Evolutionary conservation across 192 early-diverging fungal genomes (phyloP), one percentile per base, ranked within the genome.

Genomic region (Coemansia brasiliensis): DNA sequence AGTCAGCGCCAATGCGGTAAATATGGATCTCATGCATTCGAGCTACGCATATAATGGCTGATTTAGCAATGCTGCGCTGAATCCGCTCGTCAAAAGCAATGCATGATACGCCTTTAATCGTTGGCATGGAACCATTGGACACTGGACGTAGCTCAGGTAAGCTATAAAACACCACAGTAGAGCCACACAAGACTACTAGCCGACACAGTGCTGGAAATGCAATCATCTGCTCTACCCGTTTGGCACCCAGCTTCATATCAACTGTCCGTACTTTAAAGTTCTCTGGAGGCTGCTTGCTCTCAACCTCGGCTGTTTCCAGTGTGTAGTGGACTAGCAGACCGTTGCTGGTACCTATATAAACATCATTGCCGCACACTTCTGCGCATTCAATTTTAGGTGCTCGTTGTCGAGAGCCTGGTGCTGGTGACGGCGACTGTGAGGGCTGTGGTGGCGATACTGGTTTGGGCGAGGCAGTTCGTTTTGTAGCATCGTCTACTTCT

Each of bases 181-280:
- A 68, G 7, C 65, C 69, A 22, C 75, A 72, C n/a, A 79, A 40
- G 11, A 72, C 69, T 6, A 64, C 65, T 11, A 79, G 62, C 26
- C 62, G 62, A 27, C 50, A 38, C 25, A 72, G 51, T 18, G 18
- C 37, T 16, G 75, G 69, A 13, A 79, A 64, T 21, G 65, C 65
- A n/a, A 79, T 17, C 11, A 79, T 18, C 39, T 79, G 75, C 51
- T 79, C 75, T 1, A 79, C 69, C 3, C 69, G 69, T 45, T 65
- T 68, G 7, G 37, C 58, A 16, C 75, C 65, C 18, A 72, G 39
- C 29, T 48, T 32, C 42, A 79, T 25, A 24, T 72, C 59, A 7
- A 69, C 65, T 5, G 21, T 54, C 15, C 39, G 21, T 10, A 79
- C 75, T 9, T 24, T 10, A 15, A 57, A 29, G 13, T 38, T 46